Base-by-base conservation (phyloP, 225 moss, liverwort and hornwort species). In the Marchantia paleacea region DNA sequence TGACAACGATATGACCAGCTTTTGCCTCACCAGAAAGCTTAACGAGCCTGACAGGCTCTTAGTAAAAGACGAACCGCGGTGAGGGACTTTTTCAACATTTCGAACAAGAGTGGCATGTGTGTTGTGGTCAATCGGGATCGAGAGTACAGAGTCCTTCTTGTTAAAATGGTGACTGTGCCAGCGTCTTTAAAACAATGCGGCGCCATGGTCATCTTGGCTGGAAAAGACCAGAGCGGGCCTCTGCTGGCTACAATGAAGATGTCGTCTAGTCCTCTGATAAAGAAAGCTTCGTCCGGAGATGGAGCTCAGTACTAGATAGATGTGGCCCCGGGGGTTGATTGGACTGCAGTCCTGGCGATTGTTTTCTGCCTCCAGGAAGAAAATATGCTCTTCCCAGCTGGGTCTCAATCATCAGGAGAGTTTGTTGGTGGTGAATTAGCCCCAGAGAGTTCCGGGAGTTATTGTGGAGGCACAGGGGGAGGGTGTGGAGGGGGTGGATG, bases 231-330 rank as follows among this genome's bases (percentile, higher is more conserved):
- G 74, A 87, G n/a, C n/a, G n/a, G n/a, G n/a, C n/a, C n/a, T n/a
- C n/a, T 84, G 11, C 52, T 91, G 30, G 90, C 90, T 0, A 85
- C 85, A 18, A 81, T 89, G 60, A 85, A 89, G 3, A 91, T 85
- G 12, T 86, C 87, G 0, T 68, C 73, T 61, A 69, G 87, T 39
- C 82, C 82, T 3, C 70, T 91, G 78, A 76, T 91, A 28, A 66
- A 85, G 69, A 91, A 91, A 51, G 87, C 85, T 12, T 80, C 87
- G 0, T 53, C 87, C 7, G 90, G 89, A 47, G 90, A 77, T 73
- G 90, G 89, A 14, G 85, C 89, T 3, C 89, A 91, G 81, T 91
- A 87, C 10, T 67, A 85, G 5, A 91, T 91, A 50, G 90, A 91
- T 73, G 81, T 91, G 10, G 90, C 90, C 12, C 84, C 89, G 0